Evolutionary conservation across 805 yeast species (phyloP), one percentile per base, ranked within the genome.

Genomic region (Suhomyces sp.): DNA sequence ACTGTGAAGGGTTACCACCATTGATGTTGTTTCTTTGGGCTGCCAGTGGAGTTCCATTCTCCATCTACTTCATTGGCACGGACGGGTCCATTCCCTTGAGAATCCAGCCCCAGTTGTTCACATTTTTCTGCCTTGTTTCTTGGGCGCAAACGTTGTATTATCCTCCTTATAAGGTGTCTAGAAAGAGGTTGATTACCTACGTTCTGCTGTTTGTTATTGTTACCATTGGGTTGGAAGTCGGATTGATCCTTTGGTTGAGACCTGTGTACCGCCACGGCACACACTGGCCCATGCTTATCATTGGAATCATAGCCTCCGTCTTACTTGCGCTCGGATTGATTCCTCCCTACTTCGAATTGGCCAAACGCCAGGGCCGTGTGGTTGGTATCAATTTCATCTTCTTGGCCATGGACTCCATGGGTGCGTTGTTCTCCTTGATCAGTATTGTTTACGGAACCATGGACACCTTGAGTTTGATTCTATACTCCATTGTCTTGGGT

Each of bases 301-400:
- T 88, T 47, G 97, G 97, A 10, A 74, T 86, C 19, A 42, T 87
- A 12, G 95, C 97, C 0, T 77, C 93, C 1, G 67, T 90, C 0
- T 54, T 86, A 13, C 63, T 91, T 6, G 93, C 84, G 0, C 53
- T 74, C 2, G 98, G 98, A 0, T 68, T 91, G 22, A 44, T 91
- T 0, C 97, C 97, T 0, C 96, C 97, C 4, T 91, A 90, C 55
- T 79, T 78, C 47, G 97, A 91, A 56, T 63, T 91, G 17, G 74
- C 79, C 20, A 85, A 87, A 51, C 70, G 96, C 44, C 58, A 76
- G 33, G 97, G 97, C 2, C 64, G 83, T 22, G 97, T 91, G 3
- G 79, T 88, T 3, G 98, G 98, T 0, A 83, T 91, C 51, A 88
- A 88, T 54, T 88, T 91, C 51, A 46, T 83, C 3, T 91, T 91